These are phyloP conservation scores for Lagenidium giganteum DNA, from an alignment of 352 stramenopile species.

Conservation along the genomic window DNA sequence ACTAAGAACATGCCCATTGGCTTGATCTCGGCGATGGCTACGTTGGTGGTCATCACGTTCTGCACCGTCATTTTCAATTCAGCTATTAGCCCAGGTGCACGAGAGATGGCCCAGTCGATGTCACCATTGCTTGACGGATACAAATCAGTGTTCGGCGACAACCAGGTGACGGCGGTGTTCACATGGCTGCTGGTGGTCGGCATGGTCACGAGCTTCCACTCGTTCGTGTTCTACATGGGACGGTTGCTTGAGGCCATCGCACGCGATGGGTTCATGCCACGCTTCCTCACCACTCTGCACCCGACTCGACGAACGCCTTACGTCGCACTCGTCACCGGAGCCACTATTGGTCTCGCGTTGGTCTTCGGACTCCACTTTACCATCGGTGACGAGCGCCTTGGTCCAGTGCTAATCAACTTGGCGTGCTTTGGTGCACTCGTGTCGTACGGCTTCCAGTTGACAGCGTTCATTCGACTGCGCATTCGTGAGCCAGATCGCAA, in stretches of 20 bases:
- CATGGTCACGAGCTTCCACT: constrained; percentile 12
- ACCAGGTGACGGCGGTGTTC: constrained; percentile 7
- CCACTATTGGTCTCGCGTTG: background rate
- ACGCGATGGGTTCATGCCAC: constrained; percentile 9
- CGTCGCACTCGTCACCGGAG: constrained; percentile 6
- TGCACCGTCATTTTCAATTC: constrained; percentile 16
- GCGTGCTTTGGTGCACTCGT: constrained; percentile 11
- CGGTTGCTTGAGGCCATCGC: constrained; percentile 12
- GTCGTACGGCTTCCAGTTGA: constrained; percentile 14
- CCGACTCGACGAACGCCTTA: constrained; percentile 5
- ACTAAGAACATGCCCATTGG: constrained; percentile 11
- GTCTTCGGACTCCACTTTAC: constrained; percentile 10
- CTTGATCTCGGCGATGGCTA: constrained; percentile 11
- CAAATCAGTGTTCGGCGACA: constrained; percentile 17
- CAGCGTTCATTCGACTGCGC: constrained; percentile 11
- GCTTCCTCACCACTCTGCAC: constrained; percentile 5
- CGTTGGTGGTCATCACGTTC: constrained; percentile 10
- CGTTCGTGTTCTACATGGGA: constrained; percentile 19
- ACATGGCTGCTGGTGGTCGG: constrained; percentile 16
- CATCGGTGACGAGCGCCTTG: constrained; percentile 11
- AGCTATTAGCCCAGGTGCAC: constrained; percentile 7
- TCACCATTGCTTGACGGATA: constrained; percentile 16
- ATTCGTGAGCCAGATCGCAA: constrained; percentile 6
- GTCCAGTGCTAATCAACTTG: constrained; percentile 15
- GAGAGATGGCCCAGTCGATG: constrained; percentile 2